Conservation (phyloP, 768 basidiomycete genomes). For the Tricholoma saponaceum region DNA sequence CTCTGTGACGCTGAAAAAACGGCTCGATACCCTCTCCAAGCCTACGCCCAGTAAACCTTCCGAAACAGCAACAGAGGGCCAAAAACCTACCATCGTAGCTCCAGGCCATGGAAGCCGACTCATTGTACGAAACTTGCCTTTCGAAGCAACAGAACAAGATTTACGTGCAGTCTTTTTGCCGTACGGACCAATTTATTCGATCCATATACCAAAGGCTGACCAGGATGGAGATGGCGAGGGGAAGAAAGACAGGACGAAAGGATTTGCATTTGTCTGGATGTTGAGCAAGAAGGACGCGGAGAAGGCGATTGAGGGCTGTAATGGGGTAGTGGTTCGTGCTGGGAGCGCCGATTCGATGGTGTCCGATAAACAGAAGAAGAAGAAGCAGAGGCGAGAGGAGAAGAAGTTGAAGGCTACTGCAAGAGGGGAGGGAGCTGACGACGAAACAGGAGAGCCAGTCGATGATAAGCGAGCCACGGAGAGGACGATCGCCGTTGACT, state of each 20-base stretch:
- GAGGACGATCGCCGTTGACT: slow-evolving; percentile 88
- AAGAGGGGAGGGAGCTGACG: slow-evolving; percentile 31
- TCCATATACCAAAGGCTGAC: slow-evolving; percentile 63
- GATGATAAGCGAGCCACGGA: slow-evolving; percentile 36
- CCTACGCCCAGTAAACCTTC: slow-evolving; percentile 24
- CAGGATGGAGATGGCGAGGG: slow-evolving; percentile 21
- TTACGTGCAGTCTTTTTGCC: slow-evolving; percentile 83
- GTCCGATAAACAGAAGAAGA: slow-evolving; percentile 63
- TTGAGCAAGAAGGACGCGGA: slow-evolving; percentile 82
- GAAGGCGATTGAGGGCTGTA: slow-evolving; percentile 72
- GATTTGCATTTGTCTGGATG: slow-evolving; percentile 97
- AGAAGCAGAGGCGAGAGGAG: slow-evolving; percentile 55
- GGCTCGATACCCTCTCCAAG: slow-evolving; percentile 65
- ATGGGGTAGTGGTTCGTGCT: slow-evolving; percentile 65
- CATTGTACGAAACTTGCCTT: slow-evolving; percentile 90
- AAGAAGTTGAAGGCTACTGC: slow-evolving; percentile 39
- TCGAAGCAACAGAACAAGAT: slow-evolving; percentile 78
- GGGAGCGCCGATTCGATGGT: slow-evolving; percentile 57
- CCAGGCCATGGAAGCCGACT: slow-evolving; percentile 76
- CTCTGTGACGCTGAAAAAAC: slow-evolving; percentile 86
- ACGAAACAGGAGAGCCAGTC: slow-evolving; percentile 25
- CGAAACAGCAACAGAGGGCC: slow-evolving; percentile 12
- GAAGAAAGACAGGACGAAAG: slow-evolving; percentile 46
- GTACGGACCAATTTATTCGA: slow-evolving; percentile 81
- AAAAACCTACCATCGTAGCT: slow-evolving; percentile 20